Evolutionary conservation across 1,284 basidiomycete species (phyloP), one percentile per base, ranked within the genome.

Genomic region (Austroboletus novae-zelandiae): DNA sequence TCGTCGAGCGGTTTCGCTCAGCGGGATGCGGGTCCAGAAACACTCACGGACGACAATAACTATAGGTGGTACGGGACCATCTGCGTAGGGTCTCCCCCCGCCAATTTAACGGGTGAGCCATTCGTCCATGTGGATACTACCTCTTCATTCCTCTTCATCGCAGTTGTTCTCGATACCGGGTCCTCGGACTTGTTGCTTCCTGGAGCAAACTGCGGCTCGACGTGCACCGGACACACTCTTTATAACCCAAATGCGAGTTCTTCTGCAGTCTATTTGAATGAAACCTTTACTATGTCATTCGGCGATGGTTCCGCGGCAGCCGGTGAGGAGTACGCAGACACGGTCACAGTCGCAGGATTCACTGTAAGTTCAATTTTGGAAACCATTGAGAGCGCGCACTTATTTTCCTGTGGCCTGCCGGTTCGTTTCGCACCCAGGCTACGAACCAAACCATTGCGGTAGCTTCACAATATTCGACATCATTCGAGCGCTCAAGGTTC

Each of bases 161-260:
- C 27, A 60, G 72, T 76, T 52, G 70, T 73, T 50, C 74, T 77
- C 47, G 76, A 78, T 54, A 78, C 76, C 7, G 75, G 76, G 11
- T 71, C 68, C 31, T 61, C 69, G 4, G 76, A 77, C 54, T 52
- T 71, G 23, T 69, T 71, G 47, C 54, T 71, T 25, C 68, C 69
- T 40, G 57, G 43, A 8, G 44, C 57, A 6, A 44, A 47, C 14
- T 72, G 71, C 47, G 51, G 32, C 15, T 47, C 53, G 14, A 58
- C 61, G 29, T 75, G 74, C 56, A 35, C 55, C 1, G 71, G 72
- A 1, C 73, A 74, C 52, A 62, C 53, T 2, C 18, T 27, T 11
- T 75, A 74, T 56, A 49, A 66, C 30, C 66, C 73, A 14, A 52
- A 47, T 10, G 20, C 47, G 10, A 75, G 71, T 45, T 63, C 64